Base-by-base conservation (phyloP, 2,329 filamentous ascomycete genomes). In the Diplocarpon mali region DNA sequence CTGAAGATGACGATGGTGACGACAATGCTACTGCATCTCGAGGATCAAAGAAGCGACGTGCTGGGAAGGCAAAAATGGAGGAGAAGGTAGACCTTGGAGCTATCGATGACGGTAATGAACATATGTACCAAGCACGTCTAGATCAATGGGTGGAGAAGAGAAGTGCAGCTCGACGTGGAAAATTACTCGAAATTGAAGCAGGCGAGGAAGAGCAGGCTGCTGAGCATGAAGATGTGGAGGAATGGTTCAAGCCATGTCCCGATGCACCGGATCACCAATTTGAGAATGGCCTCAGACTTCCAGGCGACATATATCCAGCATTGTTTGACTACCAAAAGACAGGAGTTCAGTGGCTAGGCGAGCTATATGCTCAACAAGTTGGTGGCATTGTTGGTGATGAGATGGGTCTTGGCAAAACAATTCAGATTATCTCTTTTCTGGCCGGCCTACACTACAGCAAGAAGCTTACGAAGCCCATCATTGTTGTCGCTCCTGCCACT, bases 351-450 rank as follows among this genome's bases (percentile, higher is more conserved):
- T 98, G 92, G 92, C 73, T 98, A 6, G 88, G 87, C 62, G 90
- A 98, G 62, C 69, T 98, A 2, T 90, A 94, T 61, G 78, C 80
- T 45, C 88, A 95, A 61, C 77, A 83, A 49, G 88, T 95, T 5
- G 92, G 92, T 17, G 92, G 92, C 2, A 96, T 98, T 43, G 76
- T 98, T 32, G 92, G 90, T 5, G 92, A 98, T 59, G 92, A 98
- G 64, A 98, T 98, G 92, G 92, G 93, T 1, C 68, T 98, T n/a
- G 92, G 92, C 3, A 98, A 98, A 67, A 98, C 92, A 1, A 83
- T 85, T 20, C 81, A 85, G 58, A 72, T 79, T 37, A 85, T 85
- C 40, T 61, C 60, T 13, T 62, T 62, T 56, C 70, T 98, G 39
- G 89, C 92, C 2, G 86, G 87, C 2, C 68, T 98, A 8, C 92